These are phyloP conservation scores for Phaeophleospora eucalypticola DNA, from an alignment of 2,329 filamentous ascomycete species.

Conservation along the genomic window DNA sequence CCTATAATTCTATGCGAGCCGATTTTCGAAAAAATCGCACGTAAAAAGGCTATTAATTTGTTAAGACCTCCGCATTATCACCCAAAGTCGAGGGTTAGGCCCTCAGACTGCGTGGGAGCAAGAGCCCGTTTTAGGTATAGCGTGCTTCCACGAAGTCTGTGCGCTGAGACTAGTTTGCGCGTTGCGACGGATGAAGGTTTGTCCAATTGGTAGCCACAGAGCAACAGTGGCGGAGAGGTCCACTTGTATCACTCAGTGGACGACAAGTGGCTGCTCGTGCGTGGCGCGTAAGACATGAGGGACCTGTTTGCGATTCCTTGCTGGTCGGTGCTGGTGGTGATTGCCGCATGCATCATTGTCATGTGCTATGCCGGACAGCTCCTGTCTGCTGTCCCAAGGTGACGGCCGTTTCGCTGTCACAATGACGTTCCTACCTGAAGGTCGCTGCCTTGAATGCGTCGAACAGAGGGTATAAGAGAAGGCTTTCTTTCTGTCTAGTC, in stretches of 20 bases:
- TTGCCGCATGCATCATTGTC: background rate
- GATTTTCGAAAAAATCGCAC: no score
- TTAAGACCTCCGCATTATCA: no score
- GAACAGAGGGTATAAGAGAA: constrained; percentile 3
- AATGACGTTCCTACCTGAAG: background rate
- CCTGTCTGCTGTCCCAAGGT: background rate
- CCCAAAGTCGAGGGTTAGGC: no score
- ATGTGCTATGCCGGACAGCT: background rate
- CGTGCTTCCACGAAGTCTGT: no score
- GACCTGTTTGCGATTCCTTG: background rate
- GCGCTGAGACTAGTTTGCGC: no score
- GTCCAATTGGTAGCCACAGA: background rate
- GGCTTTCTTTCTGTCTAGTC: constrained; percentile 3
- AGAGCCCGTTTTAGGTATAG: no score
- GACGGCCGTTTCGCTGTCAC: background rate
- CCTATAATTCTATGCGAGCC: no score
- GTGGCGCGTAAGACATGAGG: no score
- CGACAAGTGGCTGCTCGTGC: background rate
- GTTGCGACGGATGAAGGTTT: no score
- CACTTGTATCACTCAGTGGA: background rate
- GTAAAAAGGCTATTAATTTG: no score
- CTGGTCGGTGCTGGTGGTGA: no score
- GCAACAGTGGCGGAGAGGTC: background rate
- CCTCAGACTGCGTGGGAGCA: no score
- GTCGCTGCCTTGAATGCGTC: background rate